phyloP scores from a whole-genome alignment of 208 protist genomes.

The Naegleria gruberi region DNA sequence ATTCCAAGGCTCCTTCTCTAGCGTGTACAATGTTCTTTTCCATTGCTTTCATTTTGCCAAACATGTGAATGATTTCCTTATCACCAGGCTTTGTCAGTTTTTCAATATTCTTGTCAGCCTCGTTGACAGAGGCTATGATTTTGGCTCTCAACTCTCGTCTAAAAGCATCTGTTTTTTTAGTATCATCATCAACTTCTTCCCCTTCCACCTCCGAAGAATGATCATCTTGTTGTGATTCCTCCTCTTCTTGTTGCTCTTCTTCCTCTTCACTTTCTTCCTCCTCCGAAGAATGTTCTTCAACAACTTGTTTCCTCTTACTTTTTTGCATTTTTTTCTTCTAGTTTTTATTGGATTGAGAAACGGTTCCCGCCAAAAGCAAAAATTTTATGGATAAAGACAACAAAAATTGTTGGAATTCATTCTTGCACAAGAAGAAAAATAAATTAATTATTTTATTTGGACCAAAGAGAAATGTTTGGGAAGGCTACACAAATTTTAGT shows the following conservation, averaged over 20 bases:
- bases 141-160: not conserved
- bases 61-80: not conserved
- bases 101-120: not conserved
- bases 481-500: not conserved
- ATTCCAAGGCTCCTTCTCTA: not conserved
- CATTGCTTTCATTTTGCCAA: not conserved
- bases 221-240: not conserved
- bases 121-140: not conserved
- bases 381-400: too few relatives aligned
- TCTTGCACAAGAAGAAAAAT: too few relatives aligned
- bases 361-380: too few relatives aligned
- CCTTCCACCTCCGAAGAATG: not conserved
- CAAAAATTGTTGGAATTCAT: too few relatives aligned
- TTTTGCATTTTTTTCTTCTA: not conserved
- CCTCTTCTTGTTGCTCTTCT: not conserved
- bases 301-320: not conserved
- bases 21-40: not conserved
- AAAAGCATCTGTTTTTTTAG: not conserved
- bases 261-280: not conserved
- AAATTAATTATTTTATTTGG: too few relatives aligned
- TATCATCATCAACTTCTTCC: not conserved
- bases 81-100: not conserved
- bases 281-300: not conserved
- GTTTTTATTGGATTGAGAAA: not conserved
- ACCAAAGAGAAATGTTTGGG: not conserved